These are phyloP conservation scores for Rutstroemia sp. DNA, from an alignment of 2,329 filamentous ascomycete genomes.

Conservation along the genomic window DNA sequence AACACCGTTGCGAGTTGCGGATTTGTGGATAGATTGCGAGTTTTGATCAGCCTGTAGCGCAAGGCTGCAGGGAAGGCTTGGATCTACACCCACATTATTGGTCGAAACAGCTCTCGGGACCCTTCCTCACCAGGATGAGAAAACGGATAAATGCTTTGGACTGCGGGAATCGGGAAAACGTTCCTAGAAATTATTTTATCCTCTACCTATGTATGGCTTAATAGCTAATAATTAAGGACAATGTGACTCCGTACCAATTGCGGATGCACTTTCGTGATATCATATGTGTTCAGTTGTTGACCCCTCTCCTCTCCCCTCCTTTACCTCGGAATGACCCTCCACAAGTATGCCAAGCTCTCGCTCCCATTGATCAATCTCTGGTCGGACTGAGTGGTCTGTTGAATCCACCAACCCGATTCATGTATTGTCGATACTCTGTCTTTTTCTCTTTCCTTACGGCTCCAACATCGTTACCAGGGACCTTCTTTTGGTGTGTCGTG, in stretches of 20 bases:
- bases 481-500: slow-evolving; percentile 81
- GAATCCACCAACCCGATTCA: slow-evolving; percentile 79
- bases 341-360: background rate
- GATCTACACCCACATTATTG: too few species aligned
- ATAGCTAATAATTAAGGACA: too few species aligned
- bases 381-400: slow-evolving; percentile 66
- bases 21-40: slow-evolving; percentile 13
- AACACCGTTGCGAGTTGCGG: slow-evolving; percentile 10
- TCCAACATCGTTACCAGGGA: slow-evolving; percentile 78
- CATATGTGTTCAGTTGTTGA: background rate
- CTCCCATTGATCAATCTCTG: slow-evolving; percentile 16
- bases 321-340: background rate
- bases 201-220: too few species aligned
- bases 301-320: background rate
- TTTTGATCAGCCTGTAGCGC: slow-evolving; percentile 16
- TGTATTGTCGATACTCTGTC: slow-evolving; percentile 93
- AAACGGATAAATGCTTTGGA: too few species aligned
- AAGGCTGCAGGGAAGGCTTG: slow-evolving; percentile 19
- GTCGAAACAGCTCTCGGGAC: background rate
- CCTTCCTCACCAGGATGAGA: too few species aligned
- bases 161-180: too few species aligned
- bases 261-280: too few species aligned
- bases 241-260: too few species aligned
- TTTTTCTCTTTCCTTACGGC: slow-evolving; percentile 87
- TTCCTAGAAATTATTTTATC: too few species aligned